phyloP scores from a whole-genome alignment of 257 asterid species.

The Paulownia fortunei region DNA sequence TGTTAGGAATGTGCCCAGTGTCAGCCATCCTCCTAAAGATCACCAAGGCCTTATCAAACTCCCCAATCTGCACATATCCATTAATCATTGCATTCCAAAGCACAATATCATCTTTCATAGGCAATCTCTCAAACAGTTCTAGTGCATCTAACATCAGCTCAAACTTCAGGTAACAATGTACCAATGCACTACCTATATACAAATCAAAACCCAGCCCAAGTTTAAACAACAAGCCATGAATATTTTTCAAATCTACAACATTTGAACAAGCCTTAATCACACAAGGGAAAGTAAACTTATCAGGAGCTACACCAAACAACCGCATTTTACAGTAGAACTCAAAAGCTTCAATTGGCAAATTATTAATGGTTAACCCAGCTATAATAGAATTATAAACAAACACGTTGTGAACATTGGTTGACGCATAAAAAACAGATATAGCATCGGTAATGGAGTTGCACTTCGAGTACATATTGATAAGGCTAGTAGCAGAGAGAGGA shows the following conservation, averaged over 20 bases:
- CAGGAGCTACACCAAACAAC: constrained; percentile 60
- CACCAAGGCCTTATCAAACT: constrained; percentile 48
- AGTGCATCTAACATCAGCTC: constrained; percentile 60
- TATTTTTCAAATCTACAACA: constrained; percentile 47
- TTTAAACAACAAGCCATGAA: constrained; percentile 65
- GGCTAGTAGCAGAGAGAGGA: constrained; percentile 77
- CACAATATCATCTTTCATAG: constrained; percentile 64
- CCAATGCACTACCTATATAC: constrained; percentile 75
- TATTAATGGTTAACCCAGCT: constrained; percentile 63
- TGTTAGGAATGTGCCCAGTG: constrained; percentile 54
- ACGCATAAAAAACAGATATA: constrained; percentile 53
- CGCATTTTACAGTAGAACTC: constrained; percentile 61
- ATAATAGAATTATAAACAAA: constrained; percentile 72
- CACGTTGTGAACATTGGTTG: constrained; percentile 55
- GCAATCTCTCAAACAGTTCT: constrained; percentile 68
- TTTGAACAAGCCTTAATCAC: constrained; percentile 70
- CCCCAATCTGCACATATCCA: constrained; percentile 68
- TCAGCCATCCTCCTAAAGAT: constrained; percentile 64
- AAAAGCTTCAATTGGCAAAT: constrained; percentile 44
- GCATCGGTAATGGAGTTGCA: constrained; percentile 69
- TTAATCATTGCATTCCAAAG: constrained; percentile 88
- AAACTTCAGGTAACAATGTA: constrained; percentile 61
- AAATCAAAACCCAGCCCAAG: constrained; percentile 62
- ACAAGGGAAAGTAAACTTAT: constrained; percentile 80
- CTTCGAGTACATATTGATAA: constrained; percentile 89